Conservation (phyloP, 1,284 basidiomycete genomes). For the Boletus holoroseus region DNA sequence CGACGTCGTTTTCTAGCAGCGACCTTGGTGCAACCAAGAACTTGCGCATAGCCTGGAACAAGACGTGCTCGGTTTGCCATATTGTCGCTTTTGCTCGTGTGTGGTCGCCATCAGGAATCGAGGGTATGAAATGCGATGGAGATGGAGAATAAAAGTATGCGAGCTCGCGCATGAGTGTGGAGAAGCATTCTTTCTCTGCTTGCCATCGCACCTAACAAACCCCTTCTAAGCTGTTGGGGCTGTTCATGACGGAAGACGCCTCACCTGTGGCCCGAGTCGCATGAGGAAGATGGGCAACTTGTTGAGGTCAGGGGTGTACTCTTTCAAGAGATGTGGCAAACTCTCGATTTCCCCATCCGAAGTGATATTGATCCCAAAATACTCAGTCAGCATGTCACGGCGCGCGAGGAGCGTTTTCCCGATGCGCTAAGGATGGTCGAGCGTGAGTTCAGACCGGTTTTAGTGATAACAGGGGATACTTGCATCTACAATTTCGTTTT, state of each 20-base stretch:
- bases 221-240: neutral
- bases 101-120: slow-evolving; percentile 29
- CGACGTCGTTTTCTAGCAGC: slow-evolving; percentile 68
- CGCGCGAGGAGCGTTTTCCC: slow-evolving; percentile 49
- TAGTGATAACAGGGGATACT: slow-evolving; percentile 26
- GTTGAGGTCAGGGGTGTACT: slow-evolving; percentile 82
- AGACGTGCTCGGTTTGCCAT: slow-evolving; percentile 84
- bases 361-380: slow-evolving; percentile 78
- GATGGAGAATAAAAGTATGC: slow-evolving; percentile 83
- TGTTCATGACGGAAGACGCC: slow-evolving; percentile 10
- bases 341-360: slow-evolving; percentile 61
- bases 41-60: slow-evolving; percentile 78
- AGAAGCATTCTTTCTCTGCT: slow-evolving; percentile 82
- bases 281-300: slow-evolving; percentile 82
- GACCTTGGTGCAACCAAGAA: slow-evolving; percentile 69
- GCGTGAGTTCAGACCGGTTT: neutral
- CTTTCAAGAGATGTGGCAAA: slow-evolving; percentile 77
- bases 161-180: slow-evolving; percentile 80
- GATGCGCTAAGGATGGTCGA: slow-evolving; percentile 47
- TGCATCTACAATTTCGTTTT: slow-evolving; percentile 67
- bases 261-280: slow-evolving; percentile 78
- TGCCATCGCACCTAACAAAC: slow-evolving; percentile 76
- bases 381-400: slow-evolving; percentile 87
- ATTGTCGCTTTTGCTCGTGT: slow-evolving; percentile 51
- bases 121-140: slow-evolving; percentile 21